Base-by-base conservation (phyloP, 2,329 filamentous ascomycete genomes). In the Claviceps purpurea region DNA sequence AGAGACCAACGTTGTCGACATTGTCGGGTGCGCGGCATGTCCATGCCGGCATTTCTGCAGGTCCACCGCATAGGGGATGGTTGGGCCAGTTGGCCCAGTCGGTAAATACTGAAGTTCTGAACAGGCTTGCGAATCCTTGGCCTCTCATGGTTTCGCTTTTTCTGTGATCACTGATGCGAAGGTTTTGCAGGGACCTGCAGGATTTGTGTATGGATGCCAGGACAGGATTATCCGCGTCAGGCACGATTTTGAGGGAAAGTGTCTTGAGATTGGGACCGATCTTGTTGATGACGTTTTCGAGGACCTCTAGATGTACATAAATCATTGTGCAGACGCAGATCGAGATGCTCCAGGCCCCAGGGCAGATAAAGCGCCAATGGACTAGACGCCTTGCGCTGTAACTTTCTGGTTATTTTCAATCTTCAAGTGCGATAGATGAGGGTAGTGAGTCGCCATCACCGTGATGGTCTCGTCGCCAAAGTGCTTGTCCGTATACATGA, bases 31-130 rank as follows among this genome's bases (percentile, higher is more conserved):
- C 48, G 73, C 70, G 54, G 87, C 80, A 63, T 95, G 87, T 38
- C 93, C 64, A 59, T 89, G 80, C 18, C 90, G 85, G 54, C 84
- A 89, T 56, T 84, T 82, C 59, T 85, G 82, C 14, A 97, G 67
- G 64, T 96, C 89, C 51, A 89, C 67, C 57, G 1, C 70, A 69
- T 7, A 97, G 73, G 0, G 84, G 76, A 2, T 79, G 79, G 61
- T 95, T 18, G 18, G 18, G 18, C 18, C 18, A 1, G 18, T 18
- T 18, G 18, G 18, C 18, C 18, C 18, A 18, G 18, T 18, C 18
- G 18, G 18, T 18, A 18, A 18, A 18, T 18, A 18, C 18, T 18
- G 18, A 18, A 18, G 18, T 18, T 18, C 18, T 80, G 67, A 96
- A 96, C 10, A 97, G 77, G 1, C 74, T 68, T 2, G 73, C 76